A percentile compares a stretch with the other conserved stretches of the same genome.
Conservation (phyloP, 225 moss, liverwort and hornwort genomes). For the Straminergon stramineum region DNA sequence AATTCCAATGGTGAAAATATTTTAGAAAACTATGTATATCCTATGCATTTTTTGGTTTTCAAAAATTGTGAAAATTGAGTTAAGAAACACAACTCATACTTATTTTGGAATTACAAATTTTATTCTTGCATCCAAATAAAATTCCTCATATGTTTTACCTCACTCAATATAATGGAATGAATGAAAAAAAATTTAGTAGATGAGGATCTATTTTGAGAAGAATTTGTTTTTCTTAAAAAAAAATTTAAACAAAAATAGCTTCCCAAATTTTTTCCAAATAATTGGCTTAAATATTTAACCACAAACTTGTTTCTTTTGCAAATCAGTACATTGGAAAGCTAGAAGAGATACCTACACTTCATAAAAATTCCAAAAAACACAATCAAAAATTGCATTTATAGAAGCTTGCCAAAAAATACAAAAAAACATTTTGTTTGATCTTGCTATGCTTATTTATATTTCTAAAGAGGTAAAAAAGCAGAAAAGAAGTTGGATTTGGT, state of each 20-base stretch:
- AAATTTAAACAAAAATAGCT: too few relatives aligned
- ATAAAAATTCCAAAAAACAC: background rate
- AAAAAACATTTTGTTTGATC: too few relatives aligned
- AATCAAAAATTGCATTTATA: background rate
- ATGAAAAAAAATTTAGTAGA: background rate
- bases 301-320: background rate
- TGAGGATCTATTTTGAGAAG: too few relatives aligned
- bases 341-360: rapidly evolving
- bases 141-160: background rate
- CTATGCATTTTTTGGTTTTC: background rate
- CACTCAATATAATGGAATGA: background rate
- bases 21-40: background rate
- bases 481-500: too few relatives aligned
- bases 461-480: too few relatives aligned
- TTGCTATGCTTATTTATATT: too few relatives aligned
- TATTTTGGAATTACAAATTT: background rate
- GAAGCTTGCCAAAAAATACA: background rate
- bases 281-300: too few relatives aligned
- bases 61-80: background rate
- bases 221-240: too few relatives aligned
- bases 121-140: rapidly evolving
- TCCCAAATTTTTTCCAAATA: too few relatives aligned
- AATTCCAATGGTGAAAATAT: background rate
- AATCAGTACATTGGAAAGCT: rapidly evolving
- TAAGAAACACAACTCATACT: too few relatives aligned